Base-by-base conservation (phyloP, 2,329 filamentous ascomycete genomes). In the Botrytis fabae region DNA sequence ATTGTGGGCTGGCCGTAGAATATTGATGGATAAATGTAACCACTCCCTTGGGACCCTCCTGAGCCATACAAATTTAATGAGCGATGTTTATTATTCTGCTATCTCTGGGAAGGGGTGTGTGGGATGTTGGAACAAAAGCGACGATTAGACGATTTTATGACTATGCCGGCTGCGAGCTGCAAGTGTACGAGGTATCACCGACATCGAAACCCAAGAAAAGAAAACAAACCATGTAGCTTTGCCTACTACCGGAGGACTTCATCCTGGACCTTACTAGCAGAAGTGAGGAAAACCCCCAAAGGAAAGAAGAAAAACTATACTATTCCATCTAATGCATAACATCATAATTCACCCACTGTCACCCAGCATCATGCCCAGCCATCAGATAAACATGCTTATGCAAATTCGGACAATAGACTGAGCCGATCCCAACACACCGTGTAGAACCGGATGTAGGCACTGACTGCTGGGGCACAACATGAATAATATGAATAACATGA, bases 351-450 rank as follows among this genome's bases (percentile, higher is more conserved):
- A 22, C 61, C 61, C 61, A 63, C n/a, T 63, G 61, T 63, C 61
- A 22, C 61, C 46, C 61, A 64, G 40, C 40, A 64, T 22, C 59
- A 40, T 64, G 40, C 61, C 40, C 61, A 64, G 64, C 48, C 48
- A 68, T 68, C 68, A 70, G 68, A 70, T 70, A 46, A 42, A 54
- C 46, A 71, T 71, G 69, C 69, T 71, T 66, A 57, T 71, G 46
- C 60, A 16, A 42, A 64, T 20, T 38, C 61, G 69, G 46, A 57
- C 44, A 65, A 66, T 71, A 59, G 25, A 42, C 35, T 51, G 28
- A 42, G 44, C 35, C 69, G 59, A 65, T 38, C 64, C 22, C 69
- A 57, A 42, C 35, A 42, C 35, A 65, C 35, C 40, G 38, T 63
- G 38, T 63, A 63, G 61, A 63, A 51, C 10, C 48, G 64, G 46